Percentiles rank a stretch among this genome's conserved stretches.
These are phyloP conservation scores for Avena sativa DNA, from an alignment of 176 grass and related monocot species.

Conservation along the genomic window DNA sequence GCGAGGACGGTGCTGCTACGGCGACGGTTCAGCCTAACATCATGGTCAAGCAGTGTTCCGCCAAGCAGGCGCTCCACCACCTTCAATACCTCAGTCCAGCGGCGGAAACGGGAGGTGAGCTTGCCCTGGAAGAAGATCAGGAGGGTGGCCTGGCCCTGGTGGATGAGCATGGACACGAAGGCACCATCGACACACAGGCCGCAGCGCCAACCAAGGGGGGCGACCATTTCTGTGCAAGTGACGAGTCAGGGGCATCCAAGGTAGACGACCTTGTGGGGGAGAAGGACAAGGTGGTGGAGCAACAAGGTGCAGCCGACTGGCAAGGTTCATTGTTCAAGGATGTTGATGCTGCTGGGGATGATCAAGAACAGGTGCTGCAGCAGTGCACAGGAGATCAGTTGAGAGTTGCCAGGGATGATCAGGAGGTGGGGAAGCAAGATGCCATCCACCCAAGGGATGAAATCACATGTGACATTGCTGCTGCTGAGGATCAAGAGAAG, in stretches of 20 bases:
- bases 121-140: neutral
- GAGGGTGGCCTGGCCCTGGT: neutral
- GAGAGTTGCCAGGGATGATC: neutral
- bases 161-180: no score
- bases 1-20: no score
- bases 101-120: neutral
- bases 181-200: no score
- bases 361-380: neutral
- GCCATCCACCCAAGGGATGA: neutral
- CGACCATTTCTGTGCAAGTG: no score
- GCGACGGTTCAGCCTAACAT: no score
- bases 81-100: neutral
- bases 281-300: neutral
- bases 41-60: neutral
- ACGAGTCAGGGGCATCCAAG: neutral
- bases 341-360: neutral
- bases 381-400: neutral
- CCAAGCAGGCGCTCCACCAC: neutral
- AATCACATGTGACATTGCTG: neutral
- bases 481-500: no score
- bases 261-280: neutral
- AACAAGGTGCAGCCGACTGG: neutral
- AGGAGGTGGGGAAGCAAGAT: neutral
- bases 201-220: no score
- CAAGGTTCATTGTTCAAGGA: neutral